Base-by-base conservation (phyloP, 2,329 filamentous ascomycete genomes). In the Trichoderma endophyticum region DNA sequence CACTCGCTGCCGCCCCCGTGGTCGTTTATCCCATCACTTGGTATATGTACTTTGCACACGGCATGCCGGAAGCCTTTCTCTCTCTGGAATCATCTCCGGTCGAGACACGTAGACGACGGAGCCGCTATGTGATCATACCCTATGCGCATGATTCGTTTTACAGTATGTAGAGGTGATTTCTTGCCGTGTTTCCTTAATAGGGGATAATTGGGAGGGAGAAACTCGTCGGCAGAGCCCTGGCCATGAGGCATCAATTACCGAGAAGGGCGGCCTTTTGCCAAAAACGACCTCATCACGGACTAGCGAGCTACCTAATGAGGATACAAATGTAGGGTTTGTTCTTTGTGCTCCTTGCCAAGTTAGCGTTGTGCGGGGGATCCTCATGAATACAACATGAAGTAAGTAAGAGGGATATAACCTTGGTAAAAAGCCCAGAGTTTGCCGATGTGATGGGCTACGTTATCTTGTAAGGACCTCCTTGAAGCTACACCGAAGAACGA, bases 281-380 rank as follows among this genome's bases (percentile, higher is more conserved):
- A 15, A 32, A 21, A 32, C n/a, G 26, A 57, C 39, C 32, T 68
- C 66, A 32, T 69, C 36, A 3, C 12, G 59, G n/a, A 32, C 30
- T 21, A 34, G 18, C 36, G 18, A 60, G n/a, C 39, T 62, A 36
- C 32, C 64, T 11, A 43, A 59, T 67, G 56, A 26, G 48, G 24
- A 34, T 24, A 21, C 12, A 36, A 15, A 30, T 67, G 48, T 56
- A 32, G 15, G 30, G 32, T 7, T 36, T 67, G 64, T 67, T 51
- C 51, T 34, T 67, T 48, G 28, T 21, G 39, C 28, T 69, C 36
- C 66, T 21, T n/a, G 32, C 54, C n/a, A 34, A 48, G 54, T 28
- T 51, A 61, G 66, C 66, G 56, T 61, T 69, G 32, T 70, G 57
- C 57, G 66, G 66, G 56, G 56, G 57, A 70, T 54, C 14, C 26